Percentiles rank a stretch among this genome's conserved stretches.
These are phyloP conservation scores for Ophiostoma angusticollis DNA, from an alignment of 2,329 filamentous ascomycete species.

Conservation along the genomic window DNA sequence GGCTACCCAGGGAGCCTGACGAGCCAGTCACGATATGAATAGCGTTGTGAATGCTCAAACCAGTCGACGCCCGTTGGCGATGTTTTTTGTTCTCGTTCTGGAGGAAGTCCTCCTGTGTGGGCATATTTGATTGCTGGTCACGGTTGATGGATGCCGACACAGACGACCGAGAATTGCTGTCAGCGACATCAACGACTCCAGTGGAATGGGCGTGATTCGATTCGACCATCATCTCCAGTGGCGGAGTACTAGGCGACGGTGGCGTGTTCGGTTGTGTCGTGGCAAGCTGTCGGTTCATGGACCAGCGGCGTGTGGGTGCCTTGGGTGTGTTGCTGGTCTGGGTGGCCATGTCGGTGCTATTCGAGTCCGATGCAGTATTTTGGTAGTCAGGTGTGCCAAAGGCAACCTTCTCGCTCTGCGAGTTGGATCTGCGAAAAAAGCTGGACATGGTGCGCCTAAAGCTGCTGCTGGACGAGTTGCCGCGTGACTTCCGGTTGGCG, in stretches of 20 bases:
- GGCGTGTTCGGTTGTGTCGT: constrained; percentile 37
- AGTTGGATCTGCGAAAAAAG: constrained; percentile 33
- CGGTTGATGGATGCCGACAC: not conserved
- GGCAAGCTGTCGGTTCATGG: constrained; percentile 31
- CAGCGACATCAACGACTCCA: constrained; percentile 9
- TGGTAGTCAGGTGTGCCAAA: constrained; percentile 9
- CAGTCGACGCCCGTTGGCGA: constrained; percentile 32
- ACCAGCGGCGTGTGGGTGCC: constrained; percentile 29
- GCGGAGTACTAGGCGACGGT: constrained; percentile 33
- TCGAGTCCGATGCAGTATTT: constrained; percentile 16
- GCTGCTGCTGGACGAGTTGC: constrained; percentile 26
- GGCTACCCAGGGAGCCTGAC: constrained; percentile 12
- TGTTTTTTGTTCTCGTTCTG: constrained; percentile 36
- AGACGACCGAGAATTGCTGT: not conserved
- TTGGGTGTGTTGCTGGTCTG: constrained; percentile 11
- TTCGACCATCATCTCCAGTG: constrained; percentile 28
- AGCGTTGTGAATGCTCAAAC: constrained; percentile 32
- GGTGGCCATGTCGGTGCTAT: constrained; percentile 16
- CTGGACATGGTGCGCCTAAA: constrained; percentile 38
- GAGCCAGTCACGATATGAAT: constrained; percentile 32
- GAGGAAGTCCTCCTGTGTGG: constrained; percentile 32
- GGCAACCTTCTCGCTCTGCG: constrained; percentile 19
- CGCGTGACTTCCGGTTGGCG: constrained; percentile 25
- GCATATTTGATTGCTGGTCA: constrained; percentile 19
- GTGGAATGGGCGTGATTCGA: constrained; percentile 15